Evolutionary conservation across 495 filamentous ascomycete species (phyloP), one percentile per base, ranked within the genome.

Genomic region (Annulohypoxylon maeteangense): DNA sequence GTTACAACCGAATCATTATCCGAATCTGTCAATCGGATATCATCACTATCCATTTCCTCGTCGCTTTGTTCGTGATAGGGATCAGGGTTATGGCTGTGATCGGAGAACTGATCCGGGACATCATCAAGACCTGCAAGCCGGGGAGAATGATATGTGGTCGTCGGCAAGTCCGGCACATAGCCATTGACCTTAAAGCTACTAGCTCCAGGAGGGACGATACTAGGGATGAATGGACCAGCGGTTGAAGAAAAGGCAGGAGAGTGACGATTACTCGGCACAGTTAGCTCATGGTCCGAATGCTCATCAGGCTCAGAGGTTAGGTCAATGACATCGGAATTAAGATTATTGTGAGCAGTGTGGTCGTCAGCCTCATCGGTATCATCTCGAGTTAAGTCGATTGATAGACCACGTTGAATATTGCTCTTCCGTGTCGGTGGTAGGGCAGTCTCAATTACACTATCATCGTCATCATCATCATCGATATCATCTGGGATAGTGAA

Each of bases 401-500:
- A 59, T 25, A 53, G 51, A 27, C 44, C 70, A 38, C 60, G 68
- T 20, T 72, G 67, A 14, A 61, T 4, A 70, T 16, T 40, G 31
- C 7, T 42, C 40, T 56, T 76, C 31, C 10, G 70, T 62, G 29
- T 62, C 61, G 68, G 16, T 34, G 44, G 23, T 25, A 48, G 58
- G 12, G 23, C 64, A 7, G 16, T 71, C 62, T 73, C 62, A n/a
- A 72, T 53, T 1, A 74, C 72, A 25, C 71, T 75, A 14, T 76
- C 76, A 54, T 70, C 74, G 20, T 82, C 86, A 11, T 83, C 85
- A 42, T 86, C 81, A 7, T 81, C 78, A 34, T 80, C 79, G 47
- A 78, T 74, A 27, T 83, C 82, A 18, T 79, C 80, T 12, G 76
- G 80, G 27, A 88, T 85, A 36, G 88, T 87, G 72, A 81, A 81